Base-by-base conservation (phyloP, 192 early-diverging fungal genomes). In the Anaeromyces robustus region DNA sequence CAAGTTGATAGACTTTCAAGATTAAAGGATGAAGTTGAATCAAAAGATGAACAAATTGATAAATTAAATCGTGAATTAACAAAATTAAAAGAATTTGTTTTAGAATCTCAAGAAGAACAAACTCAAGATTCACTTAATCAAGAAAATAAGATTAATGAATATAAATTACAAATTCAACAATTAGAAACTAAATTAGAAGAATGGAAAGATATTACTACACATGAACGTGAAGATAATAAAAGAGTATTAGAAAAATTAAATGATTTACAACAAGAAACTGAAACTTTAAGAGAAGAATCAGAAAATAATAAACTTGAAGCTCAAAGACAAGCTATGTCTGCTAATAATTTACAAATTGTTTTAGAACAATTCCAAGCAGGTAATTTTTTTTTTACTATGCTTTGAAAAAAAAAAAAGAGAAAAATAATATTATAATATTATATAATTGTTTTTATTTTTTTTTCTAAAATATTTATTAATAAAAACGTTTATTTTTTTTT, bases 281-380 rank as follows among this genome's bases (percentile, higher is more conserved):
- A 86, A 89, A 59, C 82, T 86, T 6, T 86, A 87, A 78, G 86
- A 30, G 82, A 82, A 11, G 87, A 89, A 41, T 82, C 89, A 81
- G 87, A 89, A 29, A 30, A 81, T 13, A 80, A 89, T 29, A 81
- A 85, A 30, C 80, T 85, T 19, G 90, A 90, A 41, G 85, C 87
- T 22, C 89, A 91, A 77, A 86, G 86, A 16, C 90, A 94, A 80
- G 81, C 84, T 30, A 82, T 86, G 29, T 91, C 92, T 81, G 80
- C 94, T 59, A 82, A 81, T 18, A 98, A 98, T 81, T 87, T 98
- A 80, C 97, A 96, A 81, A 81, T 87, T 31, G 96, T 96, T 22
- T 86, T 98, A 78, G 92, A 95, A 86, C 92, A 93, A 83, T 95
- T 98, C 83, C 95, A 98, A 84, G 89, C 88, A 30, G 88, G 92